Evolutionary conservation across 129 eudicot genomes (phyloP).

Genomic region (Ambrosia trifida): DNA sequence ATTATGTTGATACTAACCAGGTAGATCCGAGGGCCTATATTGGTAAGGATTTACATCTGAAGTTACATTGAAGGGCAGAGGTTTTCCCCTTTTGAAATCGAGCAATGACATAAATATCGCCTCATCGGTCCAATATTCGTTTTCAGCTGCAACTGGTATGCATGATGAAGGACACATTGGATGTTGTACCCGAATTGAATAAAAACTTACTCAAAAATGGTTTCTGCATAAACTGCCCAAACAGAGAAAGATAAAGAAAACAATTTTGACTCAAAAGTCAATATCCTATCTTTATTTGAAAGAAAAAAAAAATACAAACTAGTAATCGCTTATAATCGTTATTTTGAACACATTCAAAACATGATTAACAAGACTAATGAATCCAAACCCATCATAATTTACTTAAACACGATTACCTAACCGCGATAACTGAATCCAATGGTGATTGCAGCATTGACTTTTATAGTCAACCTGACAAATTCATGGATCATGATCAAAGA

Average conservation of each 20-base stretch:
- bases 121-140: constrained; percentile 49
- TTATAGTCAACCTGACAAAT: constrained; percentile 26
- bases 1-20: constrained; percentile 43
- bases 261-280: constrained; percentile 4
- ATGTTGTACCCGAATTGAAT: background rate
- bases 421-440: background rate
- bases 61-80: constrained; percentile 44
- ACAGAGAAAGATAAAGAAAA: background rate
- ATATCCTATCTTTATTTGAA: background rate
- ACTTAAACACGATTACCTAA: background rate
- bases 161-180: constrained; percentile 52
- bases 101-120: constrained; percentile 41
- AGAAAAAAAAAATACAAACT: background rate
- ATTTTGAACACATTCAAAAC: background rate
- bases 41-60: constrained; percentile 59
- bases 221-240: constrained; percentile 8
- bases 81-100: constrained; percentile 35
- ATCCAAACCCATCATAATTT: background rate
- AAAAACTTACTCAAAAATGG: constrained; percentile 8
- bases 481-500: constrained; percentile 19
- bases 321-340: background rate
- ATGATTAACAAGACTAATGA: background rate
- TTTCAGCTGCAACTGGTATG: constrained; percentile 20
- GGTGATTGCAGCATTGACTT: constrained; percentile 11
- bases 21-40: constrained; percentile 54